These are phyloP conservation scores for Pilobolus umbonatus DNA, from an alignment of 192 early-diverging fungal genomes.

Conservation along the genomic window DNA sequence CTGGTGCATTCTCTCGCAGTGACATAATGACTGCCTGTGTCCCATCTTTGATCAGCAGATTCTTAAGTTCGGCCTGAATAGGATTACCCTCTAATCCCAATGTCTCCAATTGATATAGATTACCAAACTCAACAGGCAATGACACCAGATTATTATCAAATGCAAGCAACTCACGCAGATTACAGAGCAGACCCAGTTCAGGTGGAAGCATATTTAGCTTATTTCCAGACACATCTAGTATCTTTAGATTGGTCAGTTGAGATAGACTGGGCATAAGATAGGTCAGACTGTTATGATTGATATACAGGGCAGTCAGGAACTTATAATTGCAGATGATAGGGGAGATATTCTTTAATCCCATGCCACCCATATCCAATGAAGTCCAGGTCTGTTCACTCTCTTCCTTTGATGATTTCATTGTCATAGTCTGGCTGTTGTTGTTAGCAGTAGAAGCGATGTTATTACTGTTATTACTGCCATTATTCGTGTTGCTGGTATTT, in stretches of 20 bases:
- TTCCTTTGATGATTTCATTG: neutral
- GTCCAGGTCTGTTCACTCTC: slow-evolving; percentile 61
- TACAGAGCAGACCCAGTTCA: slow-evolving; percentile 82
- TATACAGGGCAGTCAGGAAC: slow-evolving; percentile 88
- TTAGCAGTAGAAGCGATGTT: neutral
- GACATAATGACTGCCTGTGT: slow-evolving; percentile 77
- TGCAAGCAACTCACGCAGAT: slow-evolving; percentile 75
- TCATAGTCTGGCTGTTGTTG: too few species aligned
- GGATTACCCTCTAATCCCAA: slow-evolving; percentile 96
- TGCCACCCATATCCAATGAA: slow-evolving; percentile 90
- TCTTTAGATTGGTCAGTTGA: slow-evolving; percentile 58
- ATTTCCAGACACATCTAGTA: slow-evolving; percentile 90
- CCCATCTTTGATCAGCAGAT: slow-evolving; percentile 82
- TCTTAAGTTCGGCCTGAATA: slow-evolving; percentile 73
- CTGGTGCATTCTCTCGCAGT: slow-evolving; percentile 82
- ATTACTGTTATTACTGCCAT: slow-evolving; percentile 9
- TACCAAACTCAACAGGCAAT: slow-evolving; percentile 85
- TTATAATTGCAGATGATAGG: slow-evolving; percentile 71
- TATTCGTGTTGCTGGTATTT: slow-evolving; percentile 1
- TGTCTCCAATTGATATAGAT: slow-evolving; percentile 81
- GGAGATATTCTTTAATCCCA: slow-evolving; percentile 82
- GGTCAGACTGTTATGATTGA: slow-evolving; percentile 94
- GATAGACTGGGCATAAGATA: slow-evolving; percentile 68
- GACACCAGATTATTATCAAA: slow-evolving; percentile 89
- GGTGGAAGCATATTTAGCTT: slow-evolving; percentile 75